Conservation (phyloP, 2,329 filamentous ascomycete species). For the Parastagonospora avenae region DNA sequence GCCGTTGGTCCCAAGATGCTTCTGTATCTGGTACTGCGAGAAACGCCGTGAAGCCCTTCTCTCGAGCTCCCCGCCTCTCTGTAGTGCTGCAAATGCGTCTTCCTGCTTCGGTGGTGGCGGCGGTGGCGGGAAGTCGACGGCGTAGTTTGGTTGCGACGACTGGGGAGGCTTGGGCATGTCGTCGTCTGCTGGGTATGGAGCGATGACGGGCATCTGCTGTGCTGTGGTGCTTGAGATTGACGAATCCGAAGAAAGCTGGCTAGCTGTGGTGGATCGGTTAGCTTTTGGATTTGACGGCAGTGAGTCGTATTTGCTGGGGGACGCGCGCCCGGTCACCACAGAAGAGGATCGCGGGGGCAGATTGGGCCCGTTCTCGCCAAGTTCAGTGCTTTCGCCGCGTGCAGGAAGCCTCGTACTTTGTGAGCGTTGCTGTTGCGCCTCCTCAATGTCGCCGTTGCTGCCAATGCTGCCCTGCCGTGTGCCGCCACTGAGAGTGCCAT, state of each 20-base stretch:
- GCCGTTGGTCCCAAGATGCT: conserved; percentile 85
- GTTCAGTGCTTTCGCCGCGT: conserved; percentile 50
- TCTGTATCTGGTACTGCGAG: conserved; percentile 95
- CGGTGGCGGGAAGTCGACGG: conserved; percentile 70
- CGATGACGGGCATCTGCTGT: conserved; percentile 76
- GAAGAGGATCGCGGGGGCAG: conserved; percentile 56
- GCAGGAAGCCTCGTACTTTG: conserved; percentile 49
- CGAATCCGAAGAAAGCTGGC: conserved; percentile 53
- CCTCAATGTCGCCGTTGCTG: conserved; percentile 42
- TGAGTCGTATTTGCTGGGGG: conserved; percentile 50
- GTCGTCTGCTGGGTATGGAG: conserved; percentile 72
- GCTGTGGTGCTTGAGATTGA: conserved; percentile 74
- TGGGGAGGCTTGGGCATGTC: conserved; percentile 50
- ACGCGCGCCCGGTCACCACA: conserved; percentile 47
- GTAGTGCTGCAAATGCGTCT: conserved; percentile 87
- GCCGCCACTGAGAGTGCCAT: conserved; percentile 49
- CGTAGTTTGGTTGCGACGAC: conserved; percentile 47
- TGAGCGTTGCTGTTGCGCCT: conserved; percentile 48
- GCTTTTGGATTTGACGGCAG: conserved; percentile 41
- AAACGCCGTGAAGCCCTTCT: conserved; percentile 90
- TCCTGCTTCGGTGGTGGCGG: conserved; percentile 83
- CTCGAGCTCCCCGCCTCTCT: conserved; percentile 90
- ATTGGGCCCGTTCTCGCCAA: conserved; percentile 45
- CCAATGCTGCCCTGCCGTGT: conserved; percentile 46
- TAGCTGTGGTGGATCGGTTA: conserved; percentile 40